These are phyloP conservation scores for Alternaria incomplexa DNA, from an alignment of 2,329 filamentous ascomycete genomes.

Conservation along the genomic window DNA sequence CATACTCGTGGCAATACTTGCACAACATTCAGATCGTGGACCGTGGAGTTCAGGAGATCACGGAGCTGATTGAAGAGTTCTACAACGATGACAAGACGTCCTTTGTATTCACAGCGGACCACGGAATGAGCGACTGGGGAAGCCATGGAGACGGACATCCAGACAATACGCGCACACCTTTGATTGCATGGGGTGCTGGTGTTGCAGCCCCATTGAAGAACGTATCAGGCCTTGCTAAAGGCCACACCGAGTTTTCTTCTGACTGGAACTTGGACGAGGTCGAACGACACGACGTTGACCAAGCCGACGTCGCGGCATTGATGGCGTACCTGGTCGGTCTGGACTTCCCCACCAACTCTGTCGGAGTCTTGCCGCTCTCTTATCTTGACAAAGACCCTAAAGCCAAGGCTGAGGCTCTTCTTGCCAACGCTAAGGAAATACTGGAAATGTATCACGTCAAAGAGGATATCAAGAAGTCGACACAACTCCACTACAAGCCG, in stretches of 20 bases:
- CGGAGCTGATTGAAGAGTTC: constrained; percentile 80
- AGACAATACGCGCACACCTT: constrained; percentile 91
- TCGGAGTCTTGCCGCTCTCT: constrained; percentile 86
- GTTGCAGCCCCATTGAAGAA: constrained; percentile 74
- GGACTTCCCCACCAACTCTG: constrained; percentile 94
- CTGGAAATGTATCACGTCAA: constrained; percentile 97
- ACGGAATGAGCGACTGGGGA: constrained; percentile 99
- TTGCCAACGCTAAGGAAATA: constrained; percentile 85
- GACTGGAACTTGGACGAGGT: constrained; percentile 87
- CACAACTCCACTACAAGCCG: constrained; percentile 77
- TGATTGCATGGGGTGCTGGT: constrained; percentile 93
- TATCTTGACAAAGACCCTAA: constrained; percentile 75
- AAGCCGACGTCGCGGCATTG: constrained; percentile 91
- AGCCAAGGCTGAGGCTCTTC: constrained; percentile 81
- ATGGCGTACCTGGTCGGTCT: constrained; percentile 92
- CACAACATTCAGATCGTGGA: constrained; percentile 95
- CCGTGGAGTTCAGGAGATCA: constrained; percentile 83
- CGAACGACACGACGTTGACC: constrained; percentile 85
- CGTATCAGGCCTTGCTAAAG: constrained; percentile 67
- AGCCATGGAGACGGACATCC: constrained; percentile 98
- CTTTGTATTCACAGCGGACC: constrained; percentile 96
- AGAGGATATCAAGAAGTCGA: constrained; percentile 79
- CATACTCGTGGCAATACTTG: constrained; percentile 94
- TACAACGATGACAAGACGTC: constrained; percentile 84
- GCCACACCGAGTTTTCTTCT: constrained; percentile 86